A percentile compares a stretch with the other conserved stretches of the same genome.
Evolutionary conservation across 106 monocot genomes (phyloP).

Genomic region (Dactylorhiza incarnata): DNA sequence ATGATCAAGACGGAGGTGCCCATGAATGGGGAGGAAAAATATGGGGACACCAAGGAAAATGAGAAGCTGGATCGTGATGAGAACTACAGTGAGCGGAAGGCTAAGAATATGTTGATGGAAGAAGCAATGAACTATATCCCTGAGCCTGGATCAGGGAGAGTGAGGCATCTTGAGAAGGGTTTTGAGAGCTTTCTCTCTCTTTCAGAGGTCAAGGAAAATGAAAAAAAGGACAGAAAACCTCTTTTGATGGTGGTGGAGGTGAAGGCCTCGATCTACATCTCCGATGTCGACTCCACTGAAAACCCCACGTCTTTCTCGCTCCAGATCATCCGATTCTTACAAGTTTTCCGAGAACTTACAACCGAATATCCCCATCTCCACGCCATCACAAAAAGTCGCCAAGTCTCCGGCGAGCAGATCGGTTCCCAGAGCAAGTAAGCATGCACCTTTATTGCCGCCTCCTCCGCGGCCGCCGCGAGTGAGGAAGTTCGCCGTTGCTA

Average conservation of each 20-base stretch:
- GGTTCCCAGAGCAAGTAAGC: neutral
- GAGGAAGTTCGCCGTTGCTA: constrained; percentile 57
- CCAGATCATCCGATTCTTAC: neutral
- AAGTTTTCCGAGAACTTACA: constrained; percentile 8
- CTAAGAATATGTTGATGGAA: too few relatives aligned
- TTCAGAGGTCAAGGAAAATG: constrained; percentile 21
- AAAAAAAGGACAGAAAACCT: constrained; percentile 14
- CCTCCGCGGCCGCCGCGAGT: constrained; percentile 23
- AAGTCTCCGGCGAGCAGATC: neutral
- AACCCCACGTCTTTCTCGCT: constrained; percentile 10
- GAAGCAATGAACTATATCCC: constrained; percentile 55
- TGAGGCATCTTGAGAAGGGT: constrained; percentile 79
- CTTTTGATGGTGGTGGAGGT: constrained; percentile 23
- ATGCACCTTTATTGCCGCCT: neutral
- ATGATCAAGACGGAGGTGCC: too few relatives aligned
- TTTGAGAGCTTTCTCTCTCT: constrained; percentile 67
- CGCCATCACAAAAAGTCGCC: neutral
- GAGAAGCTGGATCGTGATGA: too few relatives aligned
- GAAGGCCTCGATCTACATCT: neutral
- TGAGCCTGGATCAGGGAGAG: constrained; percentile 59
- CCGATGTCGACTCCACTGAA: constrained; percentile 8
- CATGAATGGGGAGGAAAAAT: too few relatives aligned
- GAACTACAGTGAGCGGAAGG: too few relatives aligned
- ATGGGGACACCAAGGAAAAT: too few relatives aligned
- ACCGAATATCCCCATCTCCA: constrained; percentile 1